Percentiles rank a stretch among this genome's conserved stretches.
Conservation (phyloP, 345 rosid genomes). For the Gynandropsis gynandra region DNA sequence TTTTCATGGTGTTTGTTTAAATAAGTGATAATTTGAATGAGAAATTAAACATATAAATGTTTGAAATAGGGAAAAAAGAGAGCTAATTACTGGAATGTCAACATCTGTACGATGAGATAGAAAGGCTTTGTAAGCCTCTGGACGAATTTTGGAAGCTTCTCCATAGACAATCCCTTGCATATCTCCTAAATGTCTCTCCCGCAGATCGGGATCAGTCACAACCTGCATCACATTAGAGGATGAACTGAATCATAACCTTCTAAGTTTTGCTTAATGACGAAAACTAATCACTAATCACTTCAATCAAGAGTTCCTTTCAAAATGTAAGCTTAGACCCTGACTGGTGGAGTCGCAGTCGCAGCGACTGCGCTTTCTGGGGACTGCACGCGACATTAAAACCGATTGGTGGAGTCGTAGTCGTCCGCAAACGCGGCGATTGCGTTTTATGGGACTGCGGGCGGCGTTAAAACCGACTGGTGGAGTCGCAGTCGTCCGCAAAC, state of each 20-base stretch:
- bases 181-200: conserved; percentile 81
- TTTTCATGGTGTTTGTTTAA: conserved; percentile 3
- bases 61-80: background rate
- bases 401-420: too few relatives aligned
- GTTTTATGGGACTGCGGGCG: too few relatives aligned
- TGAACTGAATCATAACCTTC: background rate
- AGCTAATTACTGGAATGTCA: conserved; percentile 63
- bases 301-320: background rate
- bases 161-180: conserved; percentile 62
- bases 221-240: conserved; percentile 39
- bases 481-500: too few relatives aligned
- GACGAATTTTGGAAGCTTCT: conserved; percentile 44
- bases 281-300: background rate
- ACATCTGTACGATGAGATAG: conserved; percentile 42
- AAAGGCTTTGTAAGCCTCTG: conserved; percentile 57
- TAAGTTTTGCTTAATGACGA: background rate
- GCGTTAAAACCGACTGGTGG: too few relatives aligned
- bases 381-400: too few relatives aligned
- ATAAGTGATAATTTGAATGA: background rate
- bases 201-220: conserved; percentile 44
- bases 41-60: background rate
- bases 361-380: too few relatives aligned
- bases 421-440: too few relatives aligned
- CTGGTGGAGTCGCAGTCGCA: too few relatives aligned
- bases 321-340: background rate